These are phyloP conservation scores for Termitomyces sp. DNA, from an alignment of 768 basidiomycete species.

Conservation along the genomic window DNA sequence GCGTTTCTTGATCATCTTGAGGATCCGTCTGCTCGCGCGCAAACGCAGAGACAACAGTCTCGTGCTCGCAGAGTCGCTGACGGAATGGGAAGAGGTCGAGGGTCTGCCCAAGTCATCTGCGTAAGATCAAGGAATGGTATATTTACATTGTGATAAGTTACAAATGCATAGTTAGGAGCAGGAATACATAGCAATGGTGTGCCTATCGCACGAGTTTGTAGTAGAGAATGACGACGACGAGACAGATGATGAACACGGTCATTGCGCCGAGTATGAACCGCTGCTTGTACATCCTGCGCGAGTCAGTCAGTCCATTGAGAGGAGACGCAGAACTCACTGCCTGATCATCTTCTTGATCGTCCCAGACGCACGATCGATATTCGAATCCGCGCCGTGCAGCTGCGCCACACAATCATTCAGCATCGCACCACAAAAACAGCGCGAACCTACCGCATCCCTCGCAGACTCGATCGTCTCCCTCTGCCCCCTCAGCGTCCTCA, in stretches of 20 bases:
- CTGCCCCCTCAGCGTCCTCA: constrained; percentile 74
- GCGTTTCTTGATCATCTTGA: constrained; percentile 32
- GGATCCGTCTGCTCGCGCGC: constrained; percentile 23
- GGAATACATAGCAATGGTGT: neutral
- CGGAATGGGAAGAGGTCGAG: constrained; percentile 43
- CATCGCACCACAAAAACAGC: constrained; percentile 13
- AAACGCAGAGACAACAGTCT: constrained; percentile 3
- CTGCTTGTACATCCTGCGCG: constrained; percentile 83
- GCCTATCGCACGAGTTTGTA: constrained; percentile 32
- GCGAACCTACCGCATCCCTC: constrained; percentile 73
- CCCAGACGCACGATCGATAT: constrained; percentile 82
- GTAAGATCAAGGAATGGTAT: too few species aligned
- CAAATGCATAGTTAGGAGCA: neutral
- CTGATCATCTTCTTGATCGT: constrained; percentile 91
- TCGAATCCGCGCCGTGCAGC: constrained; percentile 76
- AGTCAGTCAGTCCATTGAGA: too few species aligned
- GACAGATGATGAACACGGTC: constrained; percentile 67
- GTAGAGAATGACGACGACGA: constrained; percentile 72
- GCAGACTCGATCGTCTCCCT: constrained; percentile 89
- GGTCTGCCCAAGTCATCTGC: constrained; percentile 7
- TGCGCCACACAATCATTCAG: constrained; percentile 18
- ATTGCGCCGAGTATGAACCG: constrained; percentile 74
- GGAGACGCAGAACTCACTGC: constrained; percentile 61
- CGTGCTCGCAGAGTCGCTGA: constrained; percentile 19
- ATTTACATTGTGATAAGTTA: neutral